phyloP scores from a whole-genome alignment of 192 early-diverging fungal genomes.

The Coemansia sp. region DNA sequence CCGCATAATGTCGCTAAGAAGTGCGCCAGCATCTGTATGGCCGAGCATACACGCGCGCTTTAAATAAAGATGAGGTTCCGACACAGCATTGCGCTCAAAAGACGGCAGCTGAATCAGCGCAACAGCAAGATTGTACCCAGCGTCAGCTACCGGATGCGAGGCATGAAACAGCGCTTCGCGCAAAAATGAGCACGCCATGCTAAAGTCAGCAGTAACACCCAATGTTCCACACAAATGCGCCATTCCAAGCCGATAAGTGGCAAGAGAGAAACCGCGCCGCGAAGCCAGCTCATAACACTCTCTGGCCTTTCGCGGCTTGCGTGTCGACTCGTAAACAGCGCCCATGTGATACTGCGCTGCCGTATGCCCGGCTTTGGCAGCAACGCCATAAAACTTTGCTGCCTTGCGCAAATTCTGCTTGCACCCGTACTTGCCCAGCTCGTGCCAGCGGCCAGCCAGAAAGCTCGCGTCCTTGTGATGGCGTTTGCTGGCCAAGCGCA shows the following conservation, averaged over 20 bases:
- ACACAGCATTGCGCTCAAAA: conserved; percentile 34
- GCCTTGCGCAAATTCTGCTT: conserved; percentile 39
- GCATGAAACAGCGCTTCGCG: conserved; percentile 48
- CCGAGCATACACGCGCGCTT: conserved; percentile 53
- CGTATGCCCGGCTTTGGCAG: conserved; percentile 33
- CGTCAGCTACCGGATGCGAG: conserved; percentile 52
- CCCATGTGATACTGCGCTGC: conserved; percentile 45
- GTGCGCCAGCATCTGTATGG: conserved; percentile 40
- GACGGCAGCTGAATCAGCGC: conserved; percentile 53
- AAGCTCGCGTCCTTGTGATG: conserved; percentile 42
- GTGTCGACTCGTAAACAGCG: conserved; percentile 25
- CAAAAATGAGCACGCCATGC: conserved; percentile 51
- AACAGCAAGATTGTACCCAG: conserved; percentile 44
- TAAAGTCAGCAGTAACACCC: conserved; percentile 48
- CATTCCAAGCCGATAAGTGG: conserved; percentile 49
- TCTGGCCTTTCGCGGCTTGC: conserved; percentile 33
- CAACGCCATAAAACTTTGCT: conserved; percentile 28
- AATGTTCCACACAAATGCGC: conserved; percentile 46
- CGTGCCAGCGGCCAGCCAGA: conserved; percentile 50
- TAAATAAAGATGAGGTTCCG: conserved; percentile 48
- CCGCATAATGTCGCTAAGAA: conserved; percentile 45
- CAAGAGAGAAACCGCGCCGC: conserved; percentile 36
- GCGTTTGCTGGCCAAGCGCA: conserved; percentile 42
- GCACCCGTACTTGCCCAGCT: conserved; percentile 53
- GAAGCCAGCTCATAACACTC: conserved; percentile 48